These are phyloP conservation scores for Gentiana straminea DNA, from an alignment of 257 asterid species.

Conservation along the genomic window DNA sequence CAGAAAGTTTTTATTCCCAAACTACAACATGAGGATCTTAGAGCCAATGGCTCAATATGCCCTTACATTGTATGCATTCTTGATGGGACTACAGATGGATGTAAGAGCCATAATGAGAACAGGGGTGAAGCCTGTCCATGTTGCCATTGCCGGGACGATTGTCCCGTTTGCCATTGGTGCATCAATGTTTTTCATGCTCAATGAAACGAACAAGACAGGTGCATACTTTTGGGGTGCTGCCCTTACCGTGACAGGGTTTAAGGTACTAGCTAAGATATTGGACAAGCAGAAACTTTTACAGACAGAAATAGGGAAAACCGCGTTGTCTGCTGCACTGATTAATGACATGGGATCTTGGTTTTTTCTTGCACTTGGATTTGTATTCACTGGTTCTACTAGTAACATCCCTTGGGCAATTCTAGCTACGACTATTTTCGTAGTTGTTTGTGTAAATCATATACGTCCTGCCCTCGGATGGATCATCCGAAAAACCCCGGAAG, in stretches of 20 bases:
- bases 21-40: conserved; percentile 38
- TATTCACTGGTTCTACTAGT: conserved; percentile 20
- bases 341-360: conserved; percentile 58
- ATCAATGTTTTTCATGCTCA: conserved; percentile 28
- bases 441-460: conserved; percentile 33
- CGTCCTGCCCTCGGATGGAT: conserved; percentile 66
- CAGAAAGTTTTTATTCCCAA: conserved; percentile 44
- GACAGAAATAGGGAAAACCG: conserved; percentile 63
- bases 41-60: conserved; percentile 90
- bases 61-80: conserved; percentile 57
- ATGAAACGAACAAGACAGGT: conserved; percentile 17
- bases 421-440: conserved; percentile 24
- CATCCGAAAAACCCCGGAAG: conserved; percentile 51
- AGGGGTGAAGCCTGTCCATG: conserved; percentile 40
- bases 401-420: conserved; percentile 36
- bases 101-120: conserved; percentile 33
- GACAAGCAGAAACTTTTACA: conserved; percentile 58
- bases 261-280: conserved; percentile 44
- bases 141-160: conserved; percentile 46
- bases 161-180: conserved; percentile 50
- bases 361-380: conserved; percentile 39
- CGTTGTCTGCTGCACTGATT: conserved; percentile 41
- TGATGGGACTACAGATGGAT: conserved; percentile 70
- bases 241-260: conserved; percentile 55
- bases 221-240: conserved; percentile 70